phyloP scores from a whole-genome alignment of 2,329 filamentous ascomycete species.

The Tolypocladium ovalisporum region DNA sequence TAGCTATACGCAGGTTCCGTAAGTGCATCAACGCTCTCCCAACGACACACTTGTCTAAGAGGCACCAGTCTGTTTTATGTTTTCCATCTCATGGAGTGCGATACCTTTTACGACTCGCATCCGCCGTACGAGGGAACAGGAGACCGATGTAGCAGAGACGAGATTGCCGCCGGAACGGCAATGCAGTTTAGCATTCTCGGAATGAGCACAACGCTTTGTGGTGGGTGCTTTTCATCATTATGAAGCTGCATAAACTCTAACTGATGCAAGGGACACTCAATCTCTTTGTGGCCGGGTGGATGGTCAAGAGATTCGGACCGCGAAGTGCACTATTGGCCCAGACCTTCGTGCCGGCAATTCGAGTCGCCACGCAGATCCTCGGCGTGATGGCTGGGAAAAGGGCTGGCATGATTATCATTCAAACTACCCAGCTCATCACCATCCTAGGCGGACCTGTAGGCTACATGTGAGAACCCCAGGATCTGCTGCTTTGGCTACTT shows the following conservation, averaged over 20 bases:
- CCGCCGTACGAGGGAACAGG: conserved; percentile 33
- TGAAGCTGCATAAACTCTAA: neutral
- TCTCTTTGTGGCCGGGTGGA: conserved; percentile 56
- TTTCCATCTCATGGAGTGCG: conserved; percentile 62
- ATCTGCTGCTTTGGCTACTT: neutral
- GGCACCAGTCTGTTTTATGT: conserved; percentile 42
- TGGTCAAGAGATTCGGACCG: conserved; percentile 55
- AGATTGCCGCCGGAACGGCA: conserved; percentile 55
- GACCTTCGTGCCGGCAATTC: conserved; percentile 52
- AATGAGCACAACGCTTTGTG: conserved; percentile 57
- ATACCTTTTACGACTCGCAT: conserved; percentile 53
- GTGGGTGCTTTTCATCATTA: conserved; percentile 16
- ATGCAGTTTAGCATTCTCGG: conserved; percentile 53
- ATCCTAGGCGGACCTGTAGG: conserved; percentile 58
- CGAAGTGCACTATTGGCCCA: conserved; percentile 51
- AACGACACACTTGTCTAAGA: neutral
- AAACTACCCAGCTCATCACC: conserved; percentile 56
- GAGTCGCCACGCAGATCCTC: conserved; percentile 52
- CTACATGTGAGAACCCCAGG: conserved; percentile 37
- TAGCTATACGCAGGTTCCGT: conserved; percentile 39
- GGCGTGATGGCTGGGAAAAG: conserved; percentile 52
- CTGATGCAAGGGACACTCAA: conserved; percentile 37
- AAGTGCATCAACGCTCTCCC: conserved; percentile 9
- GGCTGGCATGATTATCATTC: conserved; percentile 56
- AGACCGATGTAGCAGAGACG: conserved; percentile 47